A percentile compares a stretch with the other conserved stretches of the same genome.
Conservation (phyloP, 257 asterid species). For the Striga asiatica region DNA sequence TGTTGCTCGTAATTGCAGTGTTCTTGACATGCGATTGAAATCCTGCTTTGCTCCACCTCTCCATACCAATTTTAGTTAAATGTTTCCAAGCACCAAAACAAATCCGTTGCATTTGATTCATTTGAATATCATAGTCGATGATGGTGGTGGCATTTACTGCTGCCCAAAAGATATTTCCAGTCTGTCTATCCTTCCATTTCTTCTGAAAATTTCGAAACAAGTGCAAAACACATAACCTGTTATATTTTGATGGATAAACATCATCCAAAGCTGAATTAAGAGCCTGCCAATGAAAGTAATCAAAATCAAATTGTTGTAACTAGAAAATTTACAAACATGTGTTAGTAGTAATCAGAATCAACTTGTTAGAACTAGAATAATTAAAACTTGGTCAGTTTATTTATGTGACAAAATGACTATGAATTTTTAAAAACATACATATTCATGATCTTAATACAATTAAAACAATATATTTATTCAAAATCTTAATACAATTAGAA, state of each 20-base stretch:
- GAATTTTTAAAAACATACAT: no score
- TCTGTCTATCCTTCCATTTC: not conserved
- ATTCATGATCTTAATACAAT: no score
- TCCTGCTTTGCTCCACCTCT: conserved; percentile 1
- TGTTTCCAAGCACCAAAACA: not conserved
- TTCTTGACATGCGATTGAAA: not conserved
- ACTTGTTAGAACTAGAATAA: no score
- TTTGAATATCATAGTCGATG: not conserved
- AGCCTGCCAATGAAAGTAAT: not conserved
- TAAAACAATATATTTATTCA: no score
- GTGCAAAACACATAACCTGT: not conserved
- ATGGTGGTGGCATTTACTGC: not conserved
- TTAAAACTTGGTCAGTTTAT: no score
- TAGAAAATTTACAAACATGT: no score
- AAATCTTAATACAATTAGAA: no score
- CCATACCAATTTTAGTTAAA: not conserved
- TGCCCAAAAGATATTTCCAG: not conserved
- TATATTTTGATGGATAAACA: not conserved
- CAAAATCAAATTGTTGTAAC: no score
- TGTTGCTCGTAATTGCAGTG: no score
- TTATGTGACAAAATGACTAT: no score
- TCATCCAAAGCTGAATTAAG: not conserved
- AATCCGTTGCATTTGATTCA: not conserved
- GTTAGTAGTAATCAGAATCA: no score
- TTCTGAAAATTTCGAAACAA: not conserved